These are phyloP conservation scores for Picea sitchensis DNA, from an alignment of 75 land plant genomes.

Conservation along the genomic window DNA sequence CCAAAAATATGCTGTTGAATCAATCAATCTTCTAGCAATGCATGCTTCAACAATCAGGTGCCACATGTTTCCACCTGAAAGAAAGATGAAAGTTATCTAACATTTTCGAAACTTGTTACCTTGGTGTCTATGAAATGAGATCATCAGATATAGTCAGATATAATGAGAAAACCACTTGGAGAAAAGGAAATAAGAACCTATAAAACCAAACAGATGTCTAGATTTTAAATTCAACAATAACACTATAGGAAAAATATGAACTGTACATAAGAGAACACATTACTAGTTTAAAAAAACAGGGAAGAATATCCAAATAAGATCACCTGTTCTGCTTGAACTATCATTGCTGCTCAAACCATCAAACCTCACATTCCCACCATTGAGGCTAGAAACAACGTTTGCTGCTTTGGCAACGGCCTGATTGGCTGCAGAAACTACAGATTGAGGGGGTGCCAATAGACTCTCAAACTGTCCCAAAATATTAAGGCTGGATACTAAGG, in stretches of 20 bases:
- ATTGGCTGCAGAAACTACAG: conserved; percentile 53
- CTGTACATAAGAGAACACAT: neutral
- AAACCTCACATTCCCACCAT: conserved; percentile 18
- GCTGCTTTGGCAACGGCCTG: conserved; percentile 64
- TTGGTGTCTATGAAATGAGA: neutral
- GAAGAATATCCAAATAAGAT: neutral
- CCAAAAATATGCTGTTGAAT: conserved; percentile 86
- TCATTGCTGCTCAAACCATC: conserved; percentile 16
- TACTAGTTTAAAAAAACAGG: neutral
- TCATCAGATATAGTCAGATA: neutral
- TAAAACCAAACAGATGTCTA: neutral
- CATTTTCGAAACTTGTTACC: neutral
- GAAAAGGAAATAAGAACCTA: neutral
- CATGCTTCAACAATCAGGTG: conserved; percentile 90
- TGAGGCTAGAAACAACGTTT: conserved; percentile 28
- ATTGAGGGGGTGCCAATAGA: conserved; percentile 57
- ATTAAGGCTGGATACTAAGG: conserved; percentile 62
- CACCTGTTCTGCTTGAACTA: conserved; percentile 37
- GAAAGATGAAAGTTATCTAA: neutral
- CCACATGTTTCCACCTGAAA: conserved; percentile 78
- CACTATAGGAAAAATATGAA: neutral
- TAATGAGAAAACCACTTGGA: neutral
- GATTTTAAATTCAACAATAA: neutral
- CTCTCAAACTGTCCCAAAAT: conserved; percentile 66
- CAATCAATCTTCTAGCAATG: conserved; percentile 76